Evolutionary conservation across 2,329 filamentous ascomycete species (phyloP), one percentile per base, ranked within the genome.

Genomic region (Nemania sp.): DNA sequence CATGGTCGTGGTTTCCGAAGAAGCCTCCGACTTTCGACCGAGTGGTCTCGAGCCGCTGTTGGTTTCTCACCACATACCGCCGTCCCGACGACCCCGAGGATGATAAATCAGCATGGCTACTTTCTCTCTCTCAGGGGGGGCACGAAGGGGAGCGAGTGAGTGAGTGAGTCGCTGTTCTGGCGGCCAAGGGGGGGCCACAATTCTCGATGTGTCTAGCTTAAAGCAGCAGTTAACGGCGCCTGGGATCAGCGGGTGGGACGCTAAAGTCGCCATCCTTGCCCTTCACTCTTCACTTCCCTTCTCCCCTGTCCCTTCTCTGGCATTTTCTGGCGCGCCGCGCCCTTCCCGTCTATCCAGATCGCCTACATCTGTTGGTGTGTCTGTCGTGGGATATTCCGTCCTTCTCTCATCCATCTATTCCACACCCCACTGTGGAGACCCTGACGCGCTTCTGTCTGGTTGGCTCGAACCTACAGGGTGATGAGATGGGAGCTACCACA

Each of bases 141-240:
- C 53, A n/a, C 22, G 51, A 59, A 62, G 45, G 45, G 29, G 24
- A 62, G 60, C 41, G 51, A 47, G n/a, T 49, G 51, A 47, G 5
- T 41, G 35, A 41, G 35, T 41, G 35, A 58, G 32, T 18, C 24
- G 51, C 29, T 32, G 27, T 58, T 43, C 24, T 57, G 54, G 41
- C 32, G 47, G 64, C 49, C 62, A 62, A 67, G 65, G 52, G 64
- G n/a, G 56, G 55, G 66, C 64, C 68, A 70, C 67, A 65, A 55
- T 64, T 73, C 38, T 66, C 43, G 51, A 62, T 62, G 59, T 66
- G 69, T 67, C 69, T 73, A 72, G 67, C 73, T 73, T 66, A 63
- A 70, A 72, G 68, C 65, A 68, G 69, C 69, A 73, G 54, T 57
- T 70, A 45, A 59, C 29, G 51, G 55, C 11, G 49, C 22, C 53